A percentile compares a stretch with the other conserved stretches of the same genome.
phyloP scores from a whole-genome alignment of 768 basidiomycete genomes.

The Kwoniella sp. region DNA sequence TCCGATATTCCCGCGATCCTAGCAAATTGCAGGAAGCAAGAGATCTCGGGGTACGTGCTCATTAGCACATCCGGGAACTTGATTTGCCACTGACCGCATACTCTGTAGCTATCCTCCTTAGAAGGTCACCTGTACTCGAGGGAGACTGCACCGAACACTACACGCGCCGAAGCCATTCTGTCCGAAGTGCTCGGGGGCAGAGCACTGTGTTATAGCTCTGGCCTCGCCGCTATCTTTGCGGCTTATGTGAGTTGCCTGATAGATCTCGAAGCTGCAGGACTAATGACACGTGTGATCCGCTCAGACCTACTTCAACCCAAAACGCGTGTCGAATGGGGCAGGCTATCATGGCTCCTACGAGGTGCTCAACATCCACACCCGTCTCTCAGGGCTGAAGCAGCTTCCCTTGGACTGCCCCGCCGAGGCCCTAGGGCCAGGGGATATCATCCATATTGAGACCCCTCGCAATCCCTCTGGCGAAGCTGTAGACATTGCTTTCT shows the following conservation, averaged over 20 bases:
- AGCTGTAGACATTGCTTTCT: background rate
- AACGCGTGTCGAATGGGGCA: background rate
- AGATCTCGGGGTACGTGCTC: background rate
- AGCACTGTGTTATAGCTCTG: background rate
- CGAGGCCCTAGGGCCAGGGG: background rate
- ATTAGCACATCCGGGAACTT: no score
- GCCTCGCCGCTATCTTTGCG: background rate
- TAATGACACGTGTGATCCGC: background rate
- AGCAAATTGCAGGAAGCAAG: background rate
- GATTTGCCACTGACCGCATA: no score
- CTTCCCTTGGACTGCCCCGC: slow-evolving; percentile 1
- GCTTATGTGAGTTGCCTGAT: background rate
- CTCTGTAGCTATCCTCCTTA: background rate
- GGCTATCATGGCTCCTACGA: background rate
- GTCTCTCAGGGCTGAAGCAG: background rate
- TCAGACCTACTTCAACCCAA: background rate
- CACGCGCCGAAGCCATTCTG: background rate
- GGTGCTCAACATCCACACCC: background rate
- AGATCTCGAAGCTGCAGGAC: background rate
- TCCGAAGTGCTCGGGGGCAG: background rate
- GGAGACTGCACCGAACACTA: background rate
- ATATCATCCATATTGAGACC: background rate
- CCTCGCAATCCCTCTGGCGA: background rate
- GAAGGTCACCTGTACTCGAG: background rate
- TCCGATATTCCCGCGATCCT: background rate